Base-by-base conservation (phyloP, 2,329 filamentous ascomycete species). In the Stenocarpella maydis region DNA sequence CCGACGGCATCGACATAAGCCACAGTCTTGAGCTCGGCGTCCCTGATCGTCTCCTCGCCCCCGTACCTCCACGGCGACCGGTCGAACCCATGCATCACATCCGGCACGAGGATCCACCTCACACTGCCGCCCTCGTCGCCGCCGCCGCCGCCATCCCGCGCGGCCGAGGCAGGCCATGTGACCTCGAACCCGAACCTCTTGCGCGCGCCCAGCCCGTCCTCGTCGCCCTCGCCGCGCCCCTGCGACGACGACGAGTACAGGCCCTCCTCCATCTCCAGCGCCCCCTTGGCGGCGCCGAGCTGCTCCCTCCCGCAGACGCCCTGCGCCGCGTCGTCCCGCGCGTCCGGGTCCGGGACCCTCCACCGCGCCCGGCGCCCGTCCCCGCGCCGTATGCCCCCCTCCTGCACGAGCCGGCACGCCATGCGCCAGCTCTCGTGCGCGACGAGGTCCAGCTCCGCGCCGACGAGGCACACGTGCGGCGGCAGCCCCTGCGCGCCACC, bases 361-460 rank as follows among this genome's bases (percentile, higher is more conserved):
- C 63, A 76, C 72, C 12, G 79, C 79, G 7, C 79, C 74, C 39
- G 69, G 71, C 7, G 76, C 76, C 0, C 73, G 71, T 6, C 74
- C 4, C n/a, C 73, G 24, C 43, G 78, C 75, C n/a, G 75, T 73
- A 12, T 74, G 71, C 28, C 76, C 73, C 1, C 78, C 79, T 71
- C 69, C 28, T 54, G 37, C 6, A 78, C 78, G 4, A 83, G 69
- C 55, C 73, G 75, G 67, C 75, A 78, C 26, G 79, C 79, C 74
- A 82, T 74, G 34, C 77, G 72, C 78, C 79, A 82, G 10, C 72
- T 78, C 74, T 85, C 85, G 41, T 79, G 76, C 1, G 79, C 80
- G 17, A 85, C 73, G 74, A 84, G 79, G 73, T 86, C 85, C 66
- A 83, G 78, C 76, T 86, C 82, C 17, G 78, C 78, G 0, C 76